Conservation (phyloP, 176 grass and related monocot genomes). For the Thalia dealbata region DNA sequence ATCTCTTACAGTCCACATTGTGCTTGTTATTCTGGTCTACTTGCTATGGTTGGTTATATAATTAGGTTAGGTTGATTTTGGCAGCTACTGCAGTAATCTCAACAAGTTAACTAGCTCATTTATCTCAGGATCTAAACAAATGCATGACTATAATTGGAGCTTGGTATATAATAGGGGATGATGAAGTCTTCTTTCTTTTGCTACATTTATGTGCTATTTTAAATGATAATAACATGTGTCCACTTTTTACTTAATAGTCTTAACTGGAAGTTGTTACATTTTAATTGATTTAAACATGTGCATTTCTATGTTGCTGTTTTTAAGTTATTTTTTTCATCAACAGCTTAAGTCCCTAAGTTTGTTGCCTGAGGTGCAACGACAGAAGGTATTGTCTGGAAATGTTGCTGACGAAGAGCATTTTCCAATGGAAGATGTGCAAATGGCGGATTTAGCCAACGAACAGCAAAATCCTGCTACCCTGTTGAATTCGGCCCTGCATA, state of each 20-base stretch:
- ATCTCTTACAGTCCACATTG: neutral
- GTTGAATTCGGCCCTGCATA: conserved; percentile 18
- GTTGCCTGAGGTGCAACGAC: conserved; percentile 57
- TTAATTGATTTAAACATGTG: neutral
- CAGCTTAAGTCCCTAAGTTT: conserved; percentile 55
- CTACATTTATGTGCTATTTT: neutral
- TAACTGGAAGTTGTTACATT: neutral
- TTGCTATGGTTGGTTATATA: neutral
- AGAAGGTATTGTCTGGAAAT: conserved; percentile 31
- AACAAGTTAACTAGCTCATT: neutral
- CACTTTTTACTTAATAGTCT: neutral
- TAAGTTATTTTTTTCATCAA: conserved; percentile 13
- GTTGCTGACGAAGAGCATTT: conserved; percentile 31
- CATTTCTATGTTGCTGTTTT: neutral
- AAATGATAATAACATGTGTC: neutral
- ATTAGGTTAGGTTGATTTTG: neutral
- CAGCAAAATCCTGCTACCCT: conserved; percentile 13
- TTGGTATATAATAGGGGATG: neutral
- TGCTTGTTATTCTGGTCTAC: conserved; percentile 2
- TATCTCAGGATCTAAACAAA: neutral
- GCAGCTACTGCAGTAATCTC: neutral
- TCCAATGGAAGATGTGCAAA: conserved; percentile 23
- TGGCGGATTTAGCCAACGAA: conserved; percentile 32
- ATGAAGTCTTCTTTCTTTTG: neutral
- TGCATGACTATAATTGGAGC: neutral